Evolutionary conservation across 139 green algal genomes (phyloP), one percentile per base, ranked within the genome.

Genomic region (Volvox reticuliferus): DNA sequence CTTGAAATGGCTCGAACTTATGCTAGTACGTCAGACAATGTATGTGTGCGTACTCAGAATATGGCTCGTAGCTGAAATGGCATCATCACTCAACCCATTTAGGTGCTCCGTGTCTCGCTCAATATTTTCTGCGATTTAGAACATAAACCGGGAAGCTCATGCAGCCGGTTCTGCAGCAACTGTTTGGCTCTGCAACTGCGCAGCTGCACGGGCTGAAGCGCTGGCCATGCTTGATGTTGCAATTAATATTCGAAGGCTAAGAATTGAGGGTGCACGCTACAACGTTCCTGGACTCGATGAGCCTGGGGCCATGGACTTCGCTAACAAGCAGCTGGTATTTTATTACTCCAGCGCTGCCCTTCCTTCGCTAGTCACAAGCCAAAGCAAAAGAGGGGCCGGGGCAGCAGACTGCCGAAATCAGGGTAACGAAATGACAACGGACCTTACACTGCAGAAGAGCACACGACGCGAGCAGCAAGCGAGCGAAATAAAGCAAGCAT

Each of bases 201-300:
- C 69, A 62, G 36, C n/a, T 73, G 85, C 69, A 30, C 36, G 55
- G 14, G 85, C 28, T 28, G 69, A 84, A 12, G 71, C 83, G 30
- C 71, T 84, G 5, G 30, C 30, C 0, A 83, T 84, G 86, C 73
- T 90, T 2, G 73, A 90, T 19, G 19, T 90, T 2, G 86, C 44
- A 3, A 83, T 90, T 6, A 36, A 28, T 24, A 76, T 83, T 69
- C 86, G 69, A 12, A 2, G 22, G 13, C 55, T 90, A 0, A 83
- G 79, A 77, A 50, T 90, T 19, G 61, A 73, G 21, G 86, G 86
- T 14, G 65, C n/a, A 0, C 19, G 63, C 0, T 32, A 35, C 16
- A 83, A 83, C 18, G 30, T 33, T 16, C 71, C 50, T 9, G 86
- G 83, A 33, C 32, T 90, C 2, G 86, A 83, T 36, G 44, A 90